These are phyloP conservation scores for Apiotrichum gamsii DNA, from an alignment of 1,284 basidiomycete genomes.

Conservation along the genomic window DNA sequence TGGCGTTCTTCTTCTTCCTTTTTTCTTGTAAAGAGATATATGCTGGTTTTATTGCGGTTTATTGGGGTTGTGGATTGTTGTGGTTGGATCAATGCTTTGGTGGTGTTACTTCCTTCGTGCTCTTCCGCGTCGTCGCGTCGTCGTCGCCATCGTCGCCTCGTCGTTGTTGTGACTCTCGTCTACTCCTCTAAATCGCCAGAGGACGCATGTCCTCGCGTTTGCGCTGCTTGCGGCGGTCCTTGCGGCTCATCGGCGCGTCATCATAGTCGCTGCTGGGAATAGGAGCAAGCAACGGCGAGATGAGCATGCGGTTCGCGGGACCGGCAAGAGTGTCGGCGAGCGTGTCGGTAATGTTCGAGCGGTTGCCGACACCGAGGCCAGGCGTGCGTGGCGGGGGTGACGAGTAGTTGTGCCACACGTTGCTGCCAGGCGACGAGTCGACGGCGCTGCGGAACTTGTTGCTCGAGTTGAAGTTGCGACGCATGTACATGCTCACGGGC, in stretches of 20 bases:
- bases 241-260: conserved; percentile 14
- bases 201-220: conserved; percentile 12
- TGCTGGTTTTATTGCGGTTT: not conserved
- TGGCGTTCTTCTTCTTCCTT: not conserved
- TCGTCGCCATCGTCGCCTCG: not conserved
- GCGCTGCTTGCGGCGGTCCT: conserved; percentile 11
- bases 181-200: conserved; percentile 10
- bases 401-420: not conserved
- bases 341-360: conserved; percentile 5
- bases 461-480: conserved; percentile 24
- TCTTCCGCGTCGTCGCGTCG: not conserved
- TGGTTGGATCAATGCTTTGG: no score
- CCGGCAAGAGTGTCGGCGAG: conserved; percentile 12
- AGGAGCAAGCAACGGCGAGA: conserved; percentile 15
- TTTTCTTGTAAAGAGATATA: no score
- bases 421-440: not conserved
- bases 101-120: not conserved
- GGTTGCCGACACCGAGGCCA: conserved; percentile 1
- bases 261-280: conserved; percentile 3
- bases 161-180: not conserved
- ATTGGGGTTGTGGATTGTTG: not conserved
- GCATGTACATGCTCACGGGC: conserved; percentile 38
- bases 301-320: conserved; percentile 17
- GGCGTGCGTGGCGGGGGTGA: conserved; percentile 4
- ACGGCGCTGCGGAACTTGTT: not conserved